Percentiles rank a stretch among this genome's conserved stretches.
These are phyloP conservation scores for Lactarius hatsudake DNA, from an alignment of 768 basidiomycete genomes.

Conservation along the genomic window DNA sequence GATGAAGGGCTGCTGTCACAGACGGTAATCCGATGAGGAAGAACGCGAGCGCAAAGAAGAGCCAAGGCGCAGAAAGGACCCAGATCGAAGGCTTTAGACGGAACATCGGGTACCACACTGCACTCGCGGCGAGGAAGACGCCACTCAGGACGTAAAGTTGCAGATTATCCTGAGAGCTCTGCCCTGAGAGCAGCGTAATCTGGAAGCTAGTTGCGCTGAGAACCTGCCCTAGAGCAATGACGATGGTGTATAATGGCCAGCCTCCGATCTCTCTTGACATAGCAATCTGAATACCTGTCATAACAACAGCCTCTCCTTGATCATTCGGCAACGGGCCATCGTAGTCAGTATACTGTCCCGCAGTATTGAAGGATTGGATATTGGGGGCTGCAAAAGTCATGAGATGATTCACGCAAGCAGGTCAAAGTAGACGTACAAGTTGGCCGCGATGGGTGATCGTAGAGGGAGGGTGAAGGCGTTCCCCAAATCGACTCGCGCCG, in stretches of 20 bases:
- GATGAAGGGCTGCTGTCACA: constrained; percentile 53
- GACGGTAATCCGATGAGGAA: constrained; percentile 89
- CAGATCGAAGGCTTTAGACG: constrained; percentile 85
- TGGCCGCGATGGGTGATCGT: constrained; percentile 61
- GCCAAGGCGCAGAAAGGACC: constrained; percentile 82
- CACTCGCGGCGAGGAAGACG: constrained; percentile 81
- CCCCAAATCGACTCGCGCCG: constrained; percentile 82
- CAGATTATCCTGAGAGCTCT: constrained; percentile 74
- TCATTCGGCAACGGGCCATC: constrained; percentile 41
- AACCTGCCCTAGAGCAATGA: constrained; percentile 89
- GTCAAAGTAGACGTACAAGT: constrained; percentile 52
- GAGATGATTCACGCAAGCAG: constrained; percentile 29
- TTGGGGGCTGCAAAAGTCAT: constrained; percentile 37
- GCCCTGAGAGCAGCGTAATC: constrained; percentile 84
- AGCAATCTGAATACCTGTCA: constrained; percentile 82
- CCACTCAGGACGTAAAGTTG: constrained; percentile 90
- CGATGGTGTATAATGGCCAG: constrained; percentile 91
- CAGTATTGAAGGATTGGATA: constrained; percentile 46
- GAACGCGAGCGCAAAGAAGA: constrained; percentile 89
- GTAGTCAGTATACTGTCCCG: constrained; percentile 47
- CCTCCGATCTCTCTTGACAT: constrained; percentile 76
- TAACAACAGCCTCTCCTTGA: constrained; percentile 59
- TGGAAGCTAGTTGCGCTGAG: constrained; percentile 92
- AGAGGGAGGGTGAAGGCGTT: constrained; percentile 55
- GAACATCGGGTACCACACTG: constrained; percentile 90